A percentile compares a stretch with the other conserved stretches of the same genome.
phyloP scores from a whole-genome alignment of 805 yeast genomes.

The Candida khao-thaluensis region DNA sequence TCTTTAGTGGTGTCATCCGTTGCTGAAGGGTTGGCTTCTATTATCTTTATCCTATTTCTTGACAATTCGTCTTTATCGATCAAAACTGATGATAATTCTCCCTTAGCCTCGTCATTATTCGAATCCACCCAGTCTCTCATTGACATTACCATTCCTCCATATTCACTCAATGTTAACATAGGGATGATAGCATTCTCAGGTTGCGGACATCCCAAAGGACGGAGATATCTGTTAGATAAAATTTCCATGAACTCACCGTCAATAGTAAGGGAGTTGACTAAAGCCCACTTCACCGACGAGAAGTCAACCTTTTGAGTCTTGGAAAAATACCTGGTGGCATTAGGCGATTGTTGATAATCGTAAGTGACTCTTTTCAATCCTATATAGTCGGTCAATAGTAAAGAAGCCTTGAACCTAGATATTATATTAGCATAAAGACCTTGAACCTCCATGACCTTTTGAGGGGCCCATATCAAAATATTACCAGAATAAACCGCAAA shows the following conservation, averaged over 20 bases:
- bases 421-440: slow-evolving; percentile 85
- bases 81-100: slow-evolving; percentile 60
- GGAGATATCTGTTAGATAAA: slow-evolving; percentile 83
- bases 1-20: slow-evolving; percentile 42
- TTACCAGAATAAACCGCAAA: slow-evolving; percentile 86
- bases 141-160: slow-evolving; percentile 93
- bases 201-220: slow-evolving; percentile 81
- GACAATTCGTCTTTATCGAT: slow-evolving; percentile 73
- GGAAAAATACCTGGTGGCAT: slow-evolving; percentile 74
- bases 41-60: slow-evolving; percentile 66
- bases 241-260: slow-evolving; percentile 93
- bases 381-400: slow-evolving; percentile 80
- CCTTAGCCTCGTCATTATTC: slow-evolving; percentile 32
- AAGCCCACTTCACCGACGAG: slow-evolving; percentile 80
- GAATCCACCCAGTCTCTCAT: slow-evolving; percentile 77
- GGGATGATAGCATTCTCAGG: slow-evolving; percentile 84
- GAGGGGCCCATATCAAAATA: slow-evolving; percentile 75
- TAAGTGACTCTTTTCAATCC: slow-evolving; percentile 88
- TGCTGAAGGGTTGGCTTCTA: slow-evolving; percentile 56
- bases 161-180: slow-evolving; percentile 81
- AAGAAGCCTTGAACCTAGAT: slow-evolving; percentile 66
- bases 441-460: slow-evolving; percentile 67
- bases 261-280: slow-evolving; percentile 82
- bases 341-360: slow-evolving; percentile 89
- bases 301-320: slow-evolving; percentile 74